These are phyloP conservation scores for Cinnamomum micranthum DNA, from an alignment of 164 flowering plant species.

Conservation along the genomic window DNA sequence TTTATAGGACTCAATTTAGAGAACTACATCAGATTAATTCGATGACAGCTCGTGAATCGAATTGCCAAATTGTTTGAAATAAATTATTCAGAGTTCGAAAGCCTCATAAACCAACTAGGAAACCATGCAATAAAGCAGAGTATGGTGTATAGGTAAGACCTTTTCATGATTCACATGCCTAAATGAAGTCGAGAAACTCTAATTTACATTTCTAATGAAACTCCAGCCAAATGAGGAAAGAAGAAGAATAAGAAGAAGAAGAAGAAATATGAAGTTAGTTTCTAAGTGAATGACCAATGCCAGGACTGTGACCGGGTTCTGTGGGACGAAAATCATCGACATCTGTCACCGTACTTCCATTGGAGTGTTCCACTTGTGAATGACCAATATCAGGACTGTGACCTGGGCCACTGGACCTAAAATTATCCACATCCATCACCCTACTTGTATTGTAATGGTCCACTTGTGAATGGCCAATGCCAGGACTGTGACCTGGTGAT, in stretches of 20 bases:
- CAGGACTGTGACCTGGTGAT: constrained; percentile 5
- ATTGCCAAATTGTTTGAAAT: no score
- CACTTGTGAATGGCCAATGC: no score
- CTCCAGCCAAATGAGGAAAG: no score
- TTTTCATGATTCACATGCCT: not conserved
- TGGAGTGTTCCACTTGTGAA: not conserved
- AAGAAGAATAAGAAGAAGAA: no score
- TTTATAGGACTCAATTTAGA: no score
- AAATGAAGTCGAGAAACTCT: not conserved
- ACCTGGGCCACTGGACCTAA: not conserved
- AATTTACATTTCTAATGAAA: no score
- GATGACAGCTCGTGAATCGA: no score
- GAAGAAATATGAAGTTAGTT: not conserved
- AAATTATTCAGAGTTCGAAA: no score
- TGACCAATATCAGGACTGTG: constrained; percentile 3
- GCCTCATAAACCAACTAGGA: no score
- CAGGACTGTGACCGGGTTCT: not conserved
- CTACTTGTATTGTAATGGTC: not conserved
- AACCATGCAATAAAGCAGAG: not conserved
- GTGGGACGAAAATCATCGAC: not conserved
- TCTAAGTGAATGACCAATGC: not conserved
- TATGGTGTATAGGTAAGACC: not conserved
- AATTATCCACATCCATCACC: not conserved
- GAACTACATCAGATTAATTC: no score
- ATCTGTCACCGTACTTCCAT: not conserved